Evolutionary conservation across 2,329 filamentous ascomycete species (phyloP).

Genomic region (Aureobasidium namibiae): DNA sequence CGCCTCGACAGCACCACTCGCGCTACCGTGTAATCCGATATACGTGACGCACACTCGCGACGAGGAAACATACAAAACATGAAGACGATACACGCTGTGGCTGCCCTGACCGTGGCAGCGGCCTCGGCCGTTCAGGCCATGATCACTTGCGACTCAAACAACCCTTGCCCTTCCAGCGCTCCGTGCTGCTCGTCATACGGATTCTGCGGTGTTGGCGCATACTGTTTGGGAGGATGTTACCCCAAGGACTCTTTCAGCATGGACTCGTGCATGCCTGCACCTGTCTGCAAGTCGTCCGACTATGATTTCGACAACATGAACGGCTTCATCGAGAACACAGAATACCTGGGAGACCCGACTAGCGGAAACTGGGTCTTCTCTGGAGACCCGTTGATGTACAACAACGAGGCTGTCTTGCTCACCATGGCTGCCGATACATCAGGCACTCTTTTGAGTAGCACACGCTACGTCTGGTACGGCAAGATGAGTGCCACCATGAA

Average conservation of each 20-base stretch:
- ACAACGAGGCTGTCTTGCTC: constrained; percentile 61
- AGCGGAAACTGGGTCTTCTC: constrained; percentile 83
- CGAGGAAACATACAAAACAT: not conserved
- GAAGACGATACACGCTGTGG: constrained; percentile 6
- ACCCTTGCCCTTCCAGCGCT: constrained; percentile 23
- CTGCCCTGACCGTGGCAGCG: constrained; percentile 23
- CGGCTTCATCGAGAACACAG: constrained; percentile 59
- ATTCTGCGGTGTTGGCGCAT: constrained; percentile 81
- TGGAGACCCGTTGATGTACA: constrained; percentile 61
- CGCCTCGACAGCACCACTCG: not conserved
- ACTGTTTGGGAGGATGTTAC: constrained; percentile 93
- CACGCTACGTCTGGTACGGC: constrained; percentile 94
- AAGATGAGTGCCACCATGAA: constrained; percentile 80
- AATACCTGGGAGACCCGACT: constrained; percentile 78
- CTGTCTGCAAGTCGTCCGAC: constrained; percentile 66
- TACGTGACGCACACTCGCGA: not conserved
- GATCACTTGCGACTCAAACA: constrained; percentile 24
- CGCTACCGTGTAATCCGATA: not conserved
- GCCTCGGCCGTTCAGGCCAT: constrained; percentile 22
- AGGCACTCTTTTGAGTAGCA: constrained; percentile 78
- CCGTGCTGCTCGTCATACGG: constrained; percentile 58
- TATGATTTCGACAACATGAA: constrained; percentile 69
- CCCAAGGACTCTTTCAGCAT: constrained; percentile 74
- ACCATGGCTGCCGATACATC: constrained; percentile 83
- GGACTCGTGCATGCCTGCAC: constrained; percentile 76